Evolutionary conservation across 331 rosid species (phyloP).

Genomic region (Acacia pycnantha): DNA sequence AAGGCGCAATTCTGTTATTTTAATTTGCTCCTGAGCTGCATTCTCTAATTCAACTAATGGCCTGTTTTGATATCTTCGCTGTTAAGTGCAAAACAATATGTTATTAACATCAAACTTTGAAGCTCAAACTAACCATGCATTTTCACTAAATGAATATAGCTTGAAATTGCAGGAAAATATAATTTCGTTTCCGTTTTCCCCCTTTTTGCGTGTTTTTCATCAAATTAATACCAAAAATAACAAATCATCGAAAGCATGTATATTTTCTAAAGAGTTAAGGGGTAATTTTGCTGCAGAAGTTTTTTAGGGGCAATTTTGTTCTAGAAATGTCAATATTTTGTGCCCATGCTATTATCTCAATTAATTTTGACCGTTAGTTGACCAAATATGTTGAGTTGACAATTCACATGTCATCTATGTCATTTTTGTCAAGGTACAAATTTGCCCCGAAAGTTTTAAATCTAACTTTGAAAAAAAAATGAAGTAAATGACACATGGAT

Average conservation of each 20-base stretch:
- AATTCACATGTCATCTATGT: no score
- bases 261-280: neutral
- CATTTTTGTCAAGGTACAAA: no score
- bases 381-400: no score
- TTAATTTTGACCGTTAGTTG: no score
- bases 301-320: no score
- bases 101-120: neutral
- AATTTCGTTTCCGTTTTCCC: neutral
- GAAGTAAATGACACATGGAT: no score
- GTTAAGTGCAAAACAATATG: slow-evolving; percentile 30
- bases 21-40: slow-evolving; percentile 95
- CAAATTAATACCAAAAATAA: neutral
- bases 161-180: neutral
- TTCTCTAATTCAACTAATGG: slow-evolving; percentile 84
- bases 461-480: no score
- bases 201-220: neutral
- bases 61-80: slow-evolving; percentile 77
- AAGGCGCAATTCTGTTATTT: slow-evolving; percentile 82
- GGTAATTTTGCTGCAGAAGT: no score
- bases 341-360: rapidly evolving
- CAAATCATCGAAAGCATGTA: neutral
- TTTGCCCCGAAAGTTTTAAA: no score
- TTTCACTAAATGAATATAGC: neutral
- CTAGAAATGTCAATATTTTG: no score
- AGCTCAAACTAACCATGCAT: slow-evolving; percentile 1